Evolutionary conservation across 1,284 basidiomycete species (phyloP).

Genomic region (Apiotrichum akiyoshidainum): DNA sequence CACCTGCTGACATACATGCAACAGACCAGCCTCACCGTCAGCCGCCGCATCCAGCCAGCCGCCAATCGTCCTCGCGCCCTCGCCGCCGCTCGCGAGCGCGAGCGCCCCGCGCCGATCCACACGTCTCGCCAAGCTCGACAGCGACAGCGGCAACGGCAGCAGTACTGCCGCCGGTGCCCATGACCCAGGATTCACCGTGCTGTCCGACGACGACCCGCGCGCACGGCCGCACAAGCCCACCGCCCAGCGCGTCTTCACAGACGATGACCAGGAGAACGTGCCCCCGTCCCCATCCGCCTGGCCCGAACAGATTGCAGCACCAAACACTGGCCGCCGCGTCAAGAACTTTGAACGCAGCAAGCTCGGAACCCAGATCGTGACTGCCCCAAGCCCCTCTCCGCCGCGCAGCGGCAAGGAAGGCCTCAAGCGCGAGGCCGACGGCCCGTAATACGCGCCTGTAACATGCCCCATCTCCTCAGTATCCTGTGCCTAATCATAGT

Average conservation of each 20-base stretch:
- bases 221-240: not conserved
- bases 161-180: constrained; percentile 13
- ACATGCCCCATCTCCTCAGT: not conserved
- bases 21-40: not conserved
- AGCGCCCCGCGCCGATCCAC: not conserved
- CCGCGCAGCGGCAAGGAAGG: constrained; percentile 6
- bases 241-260: not conserved
- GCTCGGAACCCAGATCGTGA: constrained; percentile 1
- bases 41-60: not conserved
- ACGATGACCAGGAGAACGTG: constrained; percentile 8
- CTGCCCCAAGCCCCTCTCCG: not conserved
- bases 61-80: no score
- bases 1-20: not conserved
- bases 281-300: not conserved
- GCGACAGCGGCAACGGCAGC: no score
- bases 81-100: no score
- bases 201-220: constrained; percentile 15
- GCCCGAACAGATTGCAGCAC: not conserved
- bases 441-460: not conserved
- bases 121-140: not conserved
- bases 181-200: constrained; percentile 31
- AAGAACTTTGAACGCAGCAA: constrained; percentile 7
- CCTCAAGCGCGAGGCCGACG: constrained; percentile 8
- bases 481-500: not conserved
- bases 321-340: not conserved